Percentiles rank a stretch among this genome's conserved stretches.
Conservation (phyloP, 192 early-diverging fungal genomes). For the Thoreauomyces humboldtii region DNA sequence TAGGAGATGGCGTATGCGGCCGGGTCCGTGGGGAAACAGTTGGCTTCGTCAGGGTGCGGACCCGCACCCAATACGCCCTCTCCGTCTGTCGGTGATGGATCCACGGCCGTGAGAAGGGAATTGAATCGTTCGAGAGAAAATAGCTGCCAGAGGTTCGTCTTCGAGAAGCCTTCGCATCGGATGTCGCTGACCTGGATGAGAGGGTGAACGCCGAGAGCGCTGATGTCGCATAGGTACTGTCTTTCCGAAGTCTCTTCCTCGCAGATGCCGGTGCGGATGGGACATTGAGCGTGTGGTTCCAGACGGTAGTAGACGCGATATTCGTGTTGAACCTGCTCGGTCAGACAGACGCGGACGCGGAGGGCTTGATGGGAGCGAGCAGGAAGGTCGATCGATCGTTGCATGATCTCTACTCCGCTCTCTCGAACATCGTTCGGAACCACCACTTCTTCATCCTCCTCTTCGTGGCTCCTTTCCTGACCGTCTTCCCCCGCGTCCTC, state of each 20-base stretch:
- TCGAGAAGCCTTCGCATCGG: conserved; percentile 44
- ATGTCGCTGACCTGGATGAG: conserved; percentile 50
- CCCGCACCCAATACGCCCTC: too few species aligned
- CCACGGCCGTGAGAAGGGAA: conserved; percentile 26
- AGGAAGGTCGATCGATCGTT: conserved; percentile 30
- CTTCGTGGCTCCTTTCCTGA: not conserved
- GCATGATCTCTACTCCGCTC: conserved; percentile 42
- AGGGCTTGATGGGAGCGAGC: conserved; percentile 49
- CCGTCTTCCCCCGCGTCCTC: not conserved
- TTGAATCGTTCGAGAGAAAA: conserved; percentile 52
- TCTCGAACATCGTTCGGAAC: conserved; percentile 18
- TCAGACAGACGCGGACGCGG: conserved; percentile 40
- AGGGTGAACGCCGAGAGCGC: conserved; percentile 50
- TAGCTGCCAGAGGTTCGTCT: conserved; percentile 48
- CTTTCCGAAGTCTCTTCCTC: not conserved
- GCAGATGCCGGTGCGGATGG: not conserved
- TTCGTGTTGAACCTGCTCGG: conserved; percentile 33
- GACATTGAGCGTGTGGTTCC: conserved; percentile 17
- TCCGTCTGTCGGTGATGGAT: conserved; percentile 1
- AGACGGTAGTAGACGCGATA: conserved; percentile 40
- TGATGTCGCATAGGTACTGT: conserved; percentile 40
- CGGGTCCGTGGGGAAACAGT: conserved; percentile 35
- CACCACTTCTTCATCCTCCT: not conserved
- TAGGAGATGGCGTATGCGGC: not conserved
- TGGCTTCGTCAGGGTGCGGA: not conserved